Evolutionary conservation across 495 filamentous ascomycete species (phyloP), one percentile per base, ranked within the genome.

Genomic region (Talaromyces adpressus): DNA sequence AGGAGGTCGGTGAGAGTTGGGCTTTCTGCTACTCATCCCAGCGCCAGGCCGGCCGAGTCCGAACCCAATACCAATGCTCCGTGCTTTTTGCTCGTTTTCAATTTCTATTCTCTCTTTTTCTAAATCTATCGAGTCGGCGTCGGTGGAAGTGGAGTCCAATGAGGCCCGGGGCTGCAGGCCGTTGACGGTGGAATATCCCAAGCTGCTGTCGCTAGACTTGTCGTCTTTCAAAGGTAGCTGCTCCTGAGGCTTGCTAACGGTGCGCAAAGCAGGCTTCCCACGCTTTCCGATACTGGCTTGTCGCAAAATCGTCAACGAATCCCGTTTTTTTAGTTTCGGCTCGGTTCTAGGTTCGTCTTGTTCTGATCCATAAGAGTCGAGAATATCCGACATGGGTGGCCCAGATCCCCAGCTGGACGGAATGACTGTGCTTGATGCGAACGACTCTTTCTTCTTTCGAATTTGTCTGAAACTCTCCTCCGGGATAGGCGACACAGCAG

Each of bases 401-500:
- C 81, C 84, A 30, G 81, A 82, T 41, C 78, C 81, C 85, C 89
- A 93, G 67, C 81, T 87, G 7, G 84, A 81, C 2, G 92, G 91
- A 62, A 95, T 90, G 0, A 85, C 89, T 59, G 85, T 83, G 72
- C 91, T 96, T 6, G 92, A 95, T 7, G 91, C 91, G 69, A 88
- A 90, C 0, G 91, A 93, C 20, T 82, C 84, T 69, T 88, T 84
- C 14, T 84, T 78, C 9, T 68, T 73, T 12, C 66, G 67, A 1
- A 70, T 72, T 51, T 84, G 77, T 34, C 85, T 79, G 1, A 84
- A 80, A 58, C 84, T 81, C 69, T 96, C 92, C 73, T 97, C 93
- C 1, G 87, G 89, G 62, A 97, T 97, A 1, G 93, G 93, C 7
- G 93, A 91, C 5, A 97, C 91, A 62, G 82, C 91, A 1, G 90